Percentiles rank a stretch among this genome's conserved stretches.
phyloP scores from a whole-genome alignment of 2,329 filamentous ascomycete genomes.

The Beauveria scarabaeidicola region DNA sequence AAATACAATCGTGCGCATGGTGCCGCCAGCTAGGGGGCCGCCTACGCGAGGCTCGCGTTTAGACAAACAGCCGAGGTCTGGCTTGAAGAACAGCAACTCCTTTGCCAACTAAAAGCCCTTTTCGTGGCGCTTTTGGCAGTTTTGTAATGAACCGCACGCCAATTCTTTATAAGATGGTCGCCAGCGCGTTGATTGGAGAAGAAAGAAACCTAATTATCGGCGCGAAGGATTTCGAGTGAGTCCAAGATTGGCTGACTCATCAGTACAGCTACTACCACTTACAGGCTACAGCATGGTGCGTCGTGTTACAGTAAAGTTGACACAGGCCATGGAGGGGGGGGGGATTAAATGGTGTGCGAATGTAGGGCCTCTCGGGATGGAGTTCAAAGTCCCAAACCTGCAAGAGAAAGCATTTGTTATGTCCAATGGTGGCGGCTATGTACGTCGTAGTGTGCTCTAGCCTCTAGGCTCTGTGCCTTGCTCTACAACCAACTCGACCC shows the following conservation, averaged over 20 bases:
- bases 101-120: neutral
- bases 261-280: neutral
- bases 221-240: neutral
- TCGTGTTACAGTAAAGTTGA: neutral
- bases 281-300: no score
- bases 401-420: neutral
- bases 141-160: neutral
- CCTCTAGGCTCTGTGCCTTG: neutral
- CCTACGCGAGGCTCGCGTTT: neutral
- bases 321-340: no score
- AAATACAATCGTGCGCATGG: neutral
- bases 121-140: neutral
- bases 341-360: no score
- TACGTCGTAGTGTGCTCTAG: neutral
- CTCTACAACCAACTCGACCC: neutral
- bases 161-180: neutral
- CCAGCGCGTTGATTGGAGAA: neutral
- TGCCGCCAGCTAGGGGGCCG: neutral
- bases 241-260: slow-evolving; percentile 4
- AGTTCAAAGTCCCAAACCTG: no score
- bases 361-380: no score
- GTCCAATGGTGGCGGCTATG: neutral
- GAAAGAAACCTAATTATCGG: neutral
- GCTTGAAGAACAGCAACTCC: neutral
- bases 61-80: neutral